A percentile compares a stretch with the other conserved stretches of the same genome.
Conservation (phyloP, 192 early-diverging fungal genomes). For the Rhizoclosmatium sp. region DNA sequence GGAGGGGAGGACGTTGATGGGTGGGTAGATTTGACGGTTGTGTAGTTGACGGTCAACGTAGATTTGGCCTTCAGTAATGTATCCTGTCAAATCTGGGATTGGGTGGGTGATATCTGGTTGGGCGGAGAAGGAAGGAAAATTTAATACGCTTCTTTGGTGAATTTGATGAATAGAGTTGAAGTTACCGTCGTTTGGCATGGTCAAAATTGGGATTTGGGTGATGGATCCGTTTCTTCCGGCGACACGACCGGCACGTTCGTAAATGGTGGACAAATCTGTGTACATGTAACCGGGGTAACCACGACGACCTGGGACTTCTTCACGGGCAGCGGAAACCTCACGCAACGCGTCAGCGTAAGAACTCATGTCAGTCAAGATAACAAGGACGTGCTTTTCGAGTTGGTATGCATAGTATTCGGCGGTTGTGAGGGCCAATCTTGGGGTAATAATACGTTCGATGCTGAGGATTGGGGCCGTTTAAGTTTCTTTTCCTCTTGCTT, state of each 20-base stretch:
- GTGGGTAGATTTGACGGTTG: constrained; percentile 99
- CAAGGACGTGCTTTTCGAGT: constrained; percentile 98
- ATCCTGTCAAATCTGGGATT: constrained; percentile 99
- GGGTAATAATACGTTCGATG: constrained; percentile 99
- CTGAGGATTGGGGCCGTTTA: constrained; percentile 37
- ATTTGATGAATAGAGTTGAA: too few relatives aligned
- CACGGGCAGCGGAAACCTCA: constrained; percentile 98
- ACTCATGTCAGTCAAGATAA: constrained; percentile 99
- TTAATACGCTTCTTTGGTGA: not conserved
- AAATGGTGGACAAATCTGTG: constrained; percentile 99
- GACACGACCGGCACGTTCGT: constrained; percentile 98
- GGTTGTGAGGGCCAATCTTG: constrained; percentile 96
- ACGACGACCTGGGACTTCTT: constrained; percentile 99
- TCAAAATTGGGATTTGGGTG: constrained; percentile 99
- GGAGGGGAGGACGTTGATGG: constrained; percentile 98
- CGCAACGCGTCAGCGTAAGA: constrained; percentile 99
- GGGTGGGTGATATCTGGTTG: constrained; percentile 94
- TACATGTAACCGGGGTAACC: constrained; percentile 99
- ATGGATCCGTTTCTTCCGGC: constrained; percentile 97
- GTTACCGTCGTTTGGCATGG: constrained; percentile 98
- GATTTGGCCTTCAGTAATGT: constrained; percentile 99
- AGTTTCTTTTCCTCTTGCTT: too few relatives aligned
- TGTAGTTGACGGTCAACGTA: constrained; percentile 98
- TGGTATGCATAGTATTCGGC: constrained; percentile 99
- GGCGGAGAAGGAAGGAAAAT: not conserved